Evolutionary conservation across 306 rosid species (phyloP), one percentile per base, ranked within the genome.

Genomic region (Gillenia trifoliata): DNA sequence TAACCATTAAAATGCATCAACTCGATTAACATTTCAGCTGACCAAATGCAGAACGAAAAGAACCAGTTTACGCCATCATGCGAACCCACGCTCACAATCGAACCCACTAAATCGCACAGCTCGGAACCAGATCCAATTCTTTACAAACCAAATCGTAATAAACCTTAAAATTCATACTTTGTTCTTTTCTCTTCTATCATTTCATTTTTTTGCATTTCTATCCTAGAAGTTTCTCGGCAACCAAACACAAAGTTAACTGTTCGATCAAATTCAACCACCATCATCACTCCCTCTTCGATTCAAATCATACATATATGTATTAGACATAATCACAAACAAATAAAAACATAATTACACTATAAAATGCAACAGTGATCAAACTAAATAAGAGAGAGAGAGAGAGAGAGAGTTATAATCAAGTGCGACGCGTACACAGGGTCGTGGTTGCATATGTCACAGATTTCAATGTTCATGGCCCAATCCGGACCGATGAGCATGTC

Each of bases 391-490:
- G 73, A 66, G 63, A 74, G 60, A 38, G 47, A 61, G n/a, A 38
- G 73, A 66, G 63, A 74, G 60, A 38, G 47, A 47, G 77, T 40
- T 33, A 49, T 43, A 86, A 77, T 67, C 73, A n/a, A 41, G 69
- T 38, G 82, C 64, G 50, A 68, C n/a, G 70, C 92, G 29, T 86
- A 95, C 98, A 88, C 93, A 71, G 92, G 97, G 70, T 90, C 97
- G 15, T 88, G 93, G 72, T 90, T 95, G 80, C 93, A 90, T 73
- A 89, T 80, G 79, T 95, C 98, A 78, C 99, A 95, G 91, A 95
- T 95, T 92, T 95, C 99, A 75, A 95, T 77, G 84, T 95, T 95
- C 98, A 88, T 88, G 62, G 98, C 98, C 99, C 99, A 95, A 80
- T 95, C 99, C 78, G 99, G 99, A 71, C 99, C 99, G 70, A 95